Conservation (phyloP, 192 early-diverging fungal species). For the Chytriomyces confervae region DNA sequence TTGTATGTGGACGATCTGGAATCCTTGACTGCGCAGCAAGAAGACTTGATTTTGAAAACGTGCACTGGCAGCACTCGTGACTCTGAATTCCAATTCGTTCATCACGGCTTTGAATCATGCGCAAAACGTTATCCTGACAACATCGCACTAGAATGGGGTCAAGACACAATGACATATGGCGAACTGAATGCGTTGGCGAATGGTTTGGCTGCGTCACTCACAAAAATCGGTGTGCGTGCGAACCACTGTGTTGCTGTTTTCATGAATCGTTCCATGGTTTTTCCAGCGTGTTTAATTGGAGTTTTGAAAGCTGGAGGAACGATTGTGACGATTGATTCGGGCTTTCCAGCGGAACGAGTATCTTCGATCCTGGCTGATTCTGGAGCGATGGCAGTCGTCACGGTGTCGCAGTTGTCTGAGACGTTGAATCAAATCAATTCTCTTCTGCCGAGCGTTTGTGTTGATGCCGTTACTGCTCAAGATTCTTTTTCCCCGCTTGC, state of each 20-base stretch:
- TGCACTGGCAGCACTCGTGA: too few species aligned
- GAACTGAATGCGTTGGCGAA: slow-evolving; percentile 40
- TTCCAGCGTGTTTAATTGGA: slow-evolving; percentile 28
- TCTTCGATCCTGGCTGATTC: slow-evolving; percentile 32
- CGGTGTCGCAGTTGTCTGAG: background rate
- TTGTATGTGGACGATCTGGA: too few species aligned
- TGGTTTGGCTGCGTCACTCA: slow-evolving; percentile 13
- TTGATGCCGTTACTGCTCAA: background rate
- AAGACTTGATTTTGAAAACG: too few species aligned
- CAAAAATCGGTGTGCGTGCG: slow-evolving; percentile 21
- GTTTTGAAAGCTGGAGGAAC: slow-evolving; percentile 37
- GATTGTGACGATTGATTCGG: slow-evolving; percentile 36
- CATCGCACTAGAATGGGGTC: slow-evolving; percentile 38
- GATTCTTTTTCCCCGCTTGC: background rate
- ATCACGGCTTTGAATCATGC: slow-evolving; percentile 32
- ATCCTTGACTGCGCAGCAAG: too few species aligned
- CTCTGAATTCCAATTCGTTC: slow-evolving; percentile 10
- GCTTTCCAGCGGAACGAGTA: slow-evolving; percentile 37
- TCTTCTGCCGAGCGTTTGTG: slow-evolving; percentile 11
- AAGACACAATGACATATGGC: slow-evolving; percentile 40
- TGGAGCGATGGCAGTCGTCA: slow-evolving; percentile 2
- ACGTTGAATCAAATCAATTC: background rate
- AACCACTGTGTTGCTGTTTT: slow-evolving; percentile 35
- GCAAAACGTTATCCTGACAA: slow-evolving; percentile 31
- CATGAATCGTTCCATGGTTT: slow-evolving; percentile 34